A percentile compares a stretch with the other conserved stretches of the same genome.
Conservation (phyloP, 805 yeast species). For the Metschnikowia sp. region DNA sequence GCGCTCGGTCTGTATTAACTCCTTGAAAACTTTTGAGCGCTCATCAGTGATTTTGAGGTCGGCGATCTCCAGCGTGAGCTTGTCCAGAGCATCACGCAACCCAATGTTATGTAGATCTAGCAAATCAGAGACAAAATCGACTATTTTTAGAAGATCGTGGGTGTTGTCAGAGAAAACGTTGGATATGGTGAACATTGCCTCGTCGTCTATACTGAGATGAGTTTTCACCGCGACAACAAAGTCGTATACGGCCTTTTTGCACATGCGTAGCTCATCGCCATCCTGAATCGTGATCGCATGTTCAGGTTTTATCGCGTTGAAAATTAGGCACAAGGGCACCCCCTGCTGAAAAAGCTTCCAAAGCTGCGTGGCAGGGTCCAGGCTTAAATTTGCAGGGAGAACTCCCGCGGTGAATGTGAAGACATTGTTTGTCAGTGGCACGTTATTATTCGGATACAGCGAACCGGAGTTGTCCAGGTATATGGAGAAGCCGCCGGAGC, state of each 20-base stretch:
- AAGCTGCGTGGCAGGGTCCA: slow-evolving; percentile 90
- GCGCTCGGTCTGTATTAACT: slow-evolving; percentile 84
- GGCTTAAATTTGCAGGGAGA: slow-evolving; percentile 65
- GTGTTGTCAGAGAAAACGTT: slow-evolving; percentile 84
- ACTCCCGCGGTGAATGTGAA: slow-evolving; percentile 74
- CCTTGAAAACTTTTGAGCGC: slow-evolving; percentile 76
- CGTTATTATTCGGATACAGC: slow-evolving; percentile 15
- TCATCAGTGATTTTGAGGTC: slow-evolving; percentile 45
- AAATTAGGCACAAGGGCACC: slow-evolving; percentile 81
- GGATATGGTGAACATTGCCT: slow-evolving; percentile 82
- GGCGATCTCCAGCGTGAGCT: slow-evolving; percentile 12
- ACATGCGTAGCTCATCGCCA: slow-evolving; percentile 76
- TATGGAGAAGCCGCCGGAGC: slow-evolving; percentile 33
- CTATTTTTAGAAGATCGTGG: slow-evolving; percentile 68
- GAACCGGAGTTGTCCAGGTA: slow-evolving; percentile 31
- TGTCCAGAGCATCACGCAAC: slow-evolving; percentile 3
- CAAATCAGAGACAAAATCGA: slow-evolving; percentile 66
- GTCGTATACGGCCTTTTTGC: slow-evolving; percentile 87
- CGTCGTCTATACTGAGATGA: slow-evolving; percentile 70
- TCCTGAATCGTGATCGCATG: slow-evolving; percentile 59
- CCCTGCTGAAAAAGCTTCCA: slow-evolving; percentile 91
- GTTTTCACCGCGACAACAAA: slow-evolving; percentile 83
- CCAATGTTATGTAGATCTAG: slow-evolving; percentile 18
- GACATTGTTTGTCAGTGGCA: slow-evolving; percentile 34
- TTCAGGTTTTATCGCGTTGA: slow-evolving; percentile 55